Percentiles rank a stretch among this genome's conserved stretches.
Conservation (phyloP, 805 yeast species). For the Myxozyma kluyveri region DNA sequence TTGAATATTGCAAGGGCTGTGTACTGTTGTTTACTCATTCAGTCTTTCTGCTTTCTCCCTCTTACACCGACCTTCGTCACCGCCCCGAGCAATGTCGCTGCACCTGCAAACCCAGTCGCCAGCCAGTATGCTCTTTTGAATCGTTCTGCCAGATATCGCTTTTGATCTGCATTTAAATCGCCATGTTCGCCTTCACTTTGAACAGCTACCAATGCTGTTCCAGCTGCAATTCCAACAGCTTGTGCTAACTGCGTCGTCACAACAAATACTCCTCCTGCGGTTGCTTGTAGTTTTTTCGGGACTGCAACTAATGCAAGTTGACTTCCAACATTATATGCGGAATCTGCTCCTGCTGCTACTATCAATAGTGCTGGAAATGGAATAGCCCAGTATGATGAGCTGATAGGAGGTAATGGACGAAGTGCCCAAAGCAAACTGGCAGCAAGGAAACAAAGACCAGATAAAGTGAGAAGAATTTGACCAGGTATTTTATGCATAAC, state of each 20-base stretch:
- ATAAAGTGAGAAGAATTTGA: conserved; percentile 40
- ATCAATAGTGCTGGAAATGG: conserved; percentile 47
- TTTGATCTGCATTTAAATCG: conserved; percentile 6
- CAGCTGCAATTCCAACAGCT: conserved; percentile 46
- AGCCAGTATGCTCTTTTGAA: conserved; percentile 27
- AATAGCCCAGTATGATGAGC: conserved; percentile 45
- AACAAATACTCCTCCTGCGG: conserved; percentile 52
- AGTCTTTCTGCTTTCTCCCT: too few relatives aligned
- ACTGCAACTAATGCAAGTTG: conserved; percentile 46
- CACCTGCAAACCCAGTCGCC: conserved; percentile 40
- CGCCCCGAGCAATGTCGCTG: conserved; percentile 33
- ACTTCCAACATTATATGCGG: conserved; percentile 48
- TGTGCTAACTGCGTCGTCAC: conserved; percentile 45
- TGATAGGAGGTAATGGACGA: conserved; percentile 32
- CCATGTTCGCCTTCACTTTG: conserved; percentile 17
- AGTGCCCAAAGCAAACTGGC: conserved; percentile 48
- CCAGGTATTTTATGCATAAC: conserved; percentile 49
- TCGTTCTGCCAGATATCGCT: conserved; percentile 14
- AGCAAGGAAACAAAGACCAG: conserved; percentile 40
- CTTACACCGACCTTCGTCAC: conserved; percentile 41
- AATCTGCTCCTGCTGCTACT: conserved; percentile 49
- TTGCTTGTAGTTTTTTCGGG: conserved; percentile 42
- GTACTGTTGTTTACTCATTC: too few relatives aligned
- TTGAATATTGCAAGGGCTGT: too few relatives aligned
- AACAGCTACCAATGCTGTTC: conserved; percentile 43